A percentile compares a stretch with the other conserved stretches of the same genome.
These are phyloP conservation scores for Penicillium steckii DNA, from an alignment of 495 filamentous ascomycete species.

Conservation along the genomic window DNA sequence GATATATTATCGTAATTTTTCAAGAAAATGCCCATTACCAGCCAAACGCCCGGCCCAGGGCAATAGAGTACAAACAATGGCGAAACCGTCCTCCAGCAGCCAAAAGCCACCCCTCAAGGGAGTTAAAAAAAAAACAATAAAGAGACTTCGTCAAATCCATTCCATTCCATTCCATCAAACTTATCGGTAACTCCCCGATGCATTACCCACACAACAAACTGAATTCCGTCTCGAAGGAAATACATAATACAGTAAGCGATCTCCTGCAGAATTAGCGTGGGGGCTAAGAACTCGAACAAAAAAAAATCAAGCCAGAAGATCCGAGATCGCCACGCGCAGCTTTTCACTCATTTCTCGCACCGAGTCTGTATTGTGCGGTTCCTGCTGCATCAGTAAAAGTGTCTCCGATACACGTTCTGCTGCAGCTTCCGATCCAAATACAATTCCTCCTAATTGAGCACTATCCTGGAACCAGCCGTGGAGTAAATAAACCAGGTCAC, in stretches of 20 bases:
- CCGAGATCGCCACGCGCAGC: slow-evolving; percentile 45
- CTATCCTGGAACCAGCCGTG: slow-evolving; percentile 63
- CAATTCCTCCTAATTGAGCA: slow-evolving; percentile 48
- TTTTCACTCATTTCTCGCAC: slow-evolving; percentile 25
- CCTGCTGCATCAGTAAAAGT: slow-evolving; percentile 44
- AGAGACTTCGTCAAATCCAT: background rate
- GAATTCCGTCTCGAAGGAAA: too few species aligned
- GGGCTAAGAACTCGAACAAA: too few species aligned
- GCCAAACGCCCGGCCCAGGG: background rate
- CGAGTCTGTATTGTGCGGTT: slow-evolving; percentile 15
- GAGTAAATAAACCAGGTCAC: slow-evolving; percentile 61
- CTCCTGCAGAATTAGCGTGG: too few species aligned
- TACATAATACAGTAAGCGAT: too few species aligned
- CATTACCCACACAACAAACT: too few species aligned
- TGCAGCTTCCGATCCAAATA: slow-evolving; percentile 53
- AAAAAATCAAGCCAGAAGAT: slow-evolving; percentile 34
- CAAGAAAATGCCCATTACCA: slow-evolving; percentile 11
- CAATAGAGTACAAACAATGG: background rate
- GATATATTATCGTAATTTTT: slow-evolving; percentile 12
- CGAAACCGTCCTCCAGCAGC: slow-evolving; percentile 8
- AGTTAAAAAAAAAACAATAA: too few species aligned
- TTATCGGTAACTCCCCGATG: too few species aligned
- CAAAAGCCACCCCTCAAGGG: slow-evolving; percentile 20
- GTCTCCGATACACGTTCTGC: slow-evolving; percentile 47
- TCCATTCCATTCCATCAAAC: too few species aligned